A percentile compares a stretch with the other conserved stretches of the same genome.
Evolutionary conservation across 768 basidiomycete species (phyloP).

Genomic region (Pulveroboletus sp.): DNA sequence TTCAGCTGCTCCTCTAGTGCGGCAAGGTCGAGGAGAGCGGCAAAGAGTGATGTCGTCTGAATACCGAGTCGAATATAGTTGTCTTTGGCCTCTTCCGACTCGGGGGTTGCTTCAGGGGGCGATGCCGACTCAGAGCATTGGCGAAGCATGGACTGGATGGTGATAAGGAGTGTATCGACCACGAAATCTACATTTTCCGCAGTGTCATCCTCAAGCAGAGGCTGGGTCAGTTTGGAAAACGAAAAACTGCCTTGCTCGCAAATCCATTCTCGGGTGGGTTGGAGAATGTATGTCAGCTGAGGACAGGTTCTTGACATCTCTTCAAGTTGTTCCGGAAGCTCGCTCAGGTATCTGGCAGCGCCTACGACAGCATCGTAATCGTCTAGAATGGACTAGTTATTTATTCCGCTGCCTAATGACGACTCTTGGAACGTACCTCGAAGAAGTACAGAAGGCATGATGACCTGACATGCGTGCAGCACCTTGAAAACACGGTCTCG

Average conservation of each 20-base stretch:
- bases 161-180: conserved; percentile 63
- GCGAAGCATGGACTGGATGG: conserved; percentile 58
- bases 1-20: conserved; percentile 42
- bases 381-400: conserved; percentile 23
- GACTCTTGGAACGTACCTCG: conserved; percentile 30
- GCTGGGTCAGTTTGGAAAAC: conserved; percentile 6
- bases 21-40: conserved; percentile 47
- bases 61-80: conserved; percentile 53
- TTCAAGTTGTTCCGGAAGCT: conserved; percentile 23
- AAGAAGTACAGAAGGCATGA: conserved; percentile 33
- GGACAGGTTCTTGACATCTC: conserved; percentile 30
- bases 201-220: neutral
- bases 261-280: conserved; percentile 29
- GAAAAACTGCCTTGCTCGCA: conserved; percentile 25
- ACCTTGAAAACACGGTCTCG: conserved; percentile 27
- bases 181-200: conserved; percentile 35
- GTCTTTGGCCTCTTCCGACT: conserved; percentile 36
- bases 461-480: conserved; percentile 15
- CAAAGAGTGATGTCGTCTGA: conserved; percentile 42
- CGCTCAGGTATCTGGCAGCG: conserved; percentile 22
- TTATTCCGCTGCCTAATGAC: neutral
- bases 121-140: conserved; percentile 31
- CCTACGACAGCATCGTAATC: conserved; percentile 33
- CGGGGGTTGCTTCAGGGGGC: conserved; percentile 7
- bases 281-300: conserved; percentile 26